Percentiles rank a stretch among this genome's conserved stretches.
Evolutionary conservation across 1,284 basidiomycete genomes (phyloP).

Genomic region (Cutaneotrichosporon spelunceum): DNA sequence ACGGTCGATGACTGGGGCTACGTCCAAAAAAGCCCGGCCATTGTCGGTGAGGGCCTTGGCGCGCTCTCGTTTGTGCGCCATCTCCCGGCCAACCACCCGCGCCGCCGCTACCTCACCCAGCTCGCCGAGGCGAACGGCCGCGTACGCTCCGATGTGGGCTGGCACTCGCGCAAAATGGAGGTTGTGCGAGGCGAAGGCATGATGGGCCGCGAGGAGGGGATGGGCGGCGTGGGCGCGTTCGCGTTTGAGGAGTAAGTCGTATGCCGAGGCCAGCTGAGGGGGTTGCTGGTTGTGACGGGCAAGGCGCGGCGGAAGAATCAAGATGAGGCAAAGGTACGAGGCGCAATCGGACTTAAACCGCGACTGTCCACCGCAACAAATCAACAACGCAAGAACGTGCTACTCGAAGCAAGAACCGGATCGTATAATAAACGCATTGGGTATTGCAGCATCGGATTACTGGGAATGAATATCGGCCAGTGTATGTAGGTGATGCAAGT

Average conservation of each 20-base stretch:
- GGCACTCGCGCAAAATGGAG: conserved; percentile 98
- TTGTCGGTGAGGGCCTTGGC: conserved; percentile 17
- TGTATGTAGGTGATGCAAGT: conserved; percentile 10
- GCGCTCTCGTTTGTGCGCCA: conserved; percentile 39
- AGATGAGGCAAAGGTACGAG: neutral
- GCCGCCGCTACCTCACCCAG: conserved; percentile 64
- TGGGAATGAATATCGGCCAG: conserved; percentile 6
- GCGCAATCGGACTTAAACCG: neutral
- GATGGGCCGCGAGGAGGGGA: conserved; percentile 83
- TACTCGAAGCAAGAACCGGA: neutral
- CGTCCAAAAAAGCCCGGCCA: neutral
- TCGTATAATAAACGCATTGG: conserved; percentile 8
- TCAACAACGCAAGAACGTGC: neutral
- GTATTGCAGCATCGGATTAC: conserved; percentile 8
- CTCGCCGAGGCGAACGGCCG: conserved; percentile 81
- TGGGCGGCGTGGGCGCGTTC: conserved; percentile 90
- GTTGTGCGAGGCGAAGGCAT: conserved; percentile 85
- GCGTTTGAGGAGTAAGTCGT: conserved; percentile 60
- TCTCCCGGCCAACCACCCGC: conserved; percentile 57
- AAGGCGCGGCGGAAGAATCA: conserved; percentile 1
- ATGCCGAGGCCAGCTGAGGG: neutral
- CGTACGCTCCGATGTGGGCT: conserved; percentile 83
- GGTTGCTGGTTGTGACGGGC: neutral
- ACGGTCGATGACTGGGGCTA: conserved; percentile 20
- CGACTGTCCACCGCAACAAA: neutral